Evolutionary conservation across 805 yeast species (phyloP), one percentile per base, ranked within the genome.

Genomic region (Pichia nakasei): DNA sequence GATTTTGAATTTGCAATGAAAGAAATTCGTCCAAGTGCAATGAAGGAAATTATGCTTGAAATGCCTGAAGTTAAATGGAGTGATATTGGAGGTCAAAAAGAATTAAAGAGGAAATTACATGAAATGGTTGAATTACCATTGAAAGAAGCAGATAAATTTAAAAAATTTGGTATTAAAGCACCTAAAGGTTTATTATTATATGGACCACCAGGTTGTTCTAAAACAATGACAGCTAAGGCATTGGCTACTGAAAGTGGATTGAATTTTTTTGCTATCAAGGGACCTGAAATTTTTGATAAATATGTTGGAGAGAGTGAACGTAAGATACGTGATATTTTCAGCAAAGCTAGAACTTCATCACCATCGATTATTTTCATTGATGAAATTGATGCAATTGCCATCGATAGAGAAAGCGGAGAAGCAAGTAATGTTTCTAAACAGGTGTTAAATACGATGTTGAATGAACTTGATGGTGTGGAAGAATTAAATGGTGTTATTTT

Each of bases 141-240:
- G 24, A 82, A 82, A 45, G 91, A 93, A 2, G 72, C 85, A 0
- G 88, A 78, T 1, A 72, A 95, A 0, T 93, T 93, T 60, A 68
- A 69, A 18, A 68, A 74, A 35, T 68, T 93, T 13, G 97, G 97
- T 0, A 81, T 93, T 4, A 69, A 76, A 36, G 88, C 97, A 0
- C 99, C 99, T 3, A 84, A 86, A 52, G 99, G 99, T 32, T 83
- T 93, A 1, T 63, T 93, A 38, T 68, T 93, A 19, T 93, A 93
- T 61, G 99, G 99, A 0, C 99, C 99, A 1, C 97, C 98, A 0
- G 98, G 98, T 15, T 91, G 97, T 66, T 89, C 97, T 11, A 91
- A 91, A 56, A 91, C 98, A 0, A 64, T 91, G 48, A 86, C 95
- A 0, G 97, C 97, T 2, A 91, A 91, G 57, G 97, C 97, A 0